Conservation (phyloP, 345 rosid genomes). For the Brassica nigra region DNA sequence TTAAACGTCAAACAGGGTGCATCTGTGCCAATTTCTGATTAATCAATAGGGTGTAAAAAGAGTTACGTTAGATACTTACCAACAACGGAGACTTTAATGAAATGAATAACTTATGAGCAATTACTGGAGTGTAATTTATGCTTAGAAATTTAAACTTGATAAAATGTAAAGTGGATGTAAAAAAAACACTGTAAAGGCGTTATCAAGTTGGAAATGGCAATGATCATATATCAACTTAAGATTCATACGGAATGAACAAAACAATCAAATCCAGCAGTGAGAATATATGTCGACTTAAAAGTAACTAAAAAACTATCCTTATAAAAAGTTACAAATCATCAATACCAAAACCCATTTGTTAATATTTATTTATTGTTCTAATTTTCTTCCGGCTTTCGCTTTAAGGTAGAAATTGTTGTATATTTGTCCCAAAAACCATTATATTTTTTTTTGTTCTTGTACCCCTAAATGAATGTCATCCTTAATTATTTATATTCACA, state of each 20-base stretch:
- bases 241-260: too few relatives aligned
- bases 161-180: too few relatives aligned
- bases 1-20: too few relatives aligned
- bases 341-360: not conserved
- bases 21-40: too few relatives aligned
- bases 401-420: not conserved
- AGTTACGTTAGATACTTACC: not conserved
- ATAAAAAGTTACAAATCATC: not conserved
- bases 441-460: not conserved
- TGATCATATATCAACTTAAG: too few relatives aligned
- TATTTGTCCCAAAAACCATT: not conserved
- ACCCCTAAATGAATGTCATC: not conserved
- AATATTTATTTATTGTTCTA: not conserved
- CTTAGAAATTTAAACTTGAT: not conserved
- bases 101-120: slow-evolving; percentile 1
- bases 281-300: too few relatives aligned
- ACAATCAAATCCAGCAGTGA: too few relatives aligned
- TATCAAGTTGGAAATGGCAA: too few relatives aligned
- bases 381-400: not conserved
- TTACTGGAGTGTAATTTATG: not conserved
- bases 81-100: not conserved
- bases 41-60: not conserved
- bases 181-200: too few relatives aligned
- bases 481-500: not conserved
- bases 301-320: too few relatives aligned